Evolutionary conservation across 805 yeast genomes (phyloP), one percentile per base, ranked within the genome.

Genomic region (Myxozyma vanderwaltii): DNA sequence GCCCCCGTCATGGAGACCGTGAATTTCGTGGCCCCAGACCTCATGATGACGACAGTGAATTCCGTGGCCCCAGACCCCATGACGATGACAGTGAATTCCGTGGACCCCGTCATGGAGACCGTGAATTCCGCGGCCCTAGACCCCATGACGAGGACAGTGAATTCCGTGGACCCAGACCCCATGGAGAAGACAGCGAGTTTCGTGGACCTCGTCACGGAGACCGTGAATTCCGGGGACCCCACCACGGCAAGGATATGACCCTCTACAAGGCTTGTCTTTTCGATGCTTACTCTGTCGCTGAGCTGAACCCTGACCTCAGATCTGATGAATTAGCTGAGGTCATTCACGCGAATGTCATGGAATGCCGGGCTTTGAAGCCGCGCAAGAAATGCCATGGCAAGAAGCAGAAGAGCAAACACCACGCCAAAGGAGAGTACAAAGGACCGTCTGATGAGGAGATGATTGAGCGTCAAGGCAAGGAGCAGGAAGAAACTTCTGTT

Each of bases 11-110:
- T 23, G 26, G 23, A 23, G 43, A 19, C 26, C 33, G 27, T 17
- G 24, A 21, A 29, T 24, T 19, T 8, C 46, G 24, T 24, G 27
- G 46, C 15, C 36, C 12, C 50, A 27, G 33, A 23, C 36, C 21
- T 19, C 54, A 27, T 29, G 39, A 29, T 8, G 46, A 48, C 38
- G 43, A 19, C 26, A 33, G 27, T 17, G 24, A 21, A 29, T 24
- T 19, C 31, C 46, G 24, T 24, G 27, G 46, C 15, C 36, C 12
- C 50, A 27, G 33, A 23, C 36, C 21, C 44, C 35, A 39, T 31
- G 54, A 50, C 29, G 46, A 50, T 27, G 55, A 43, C 21, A 40
- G 29, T 33, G 43, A 38, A 10, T 35, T 35, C 51, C 43, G 27
- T 36, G 38, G 23, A 2, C 39, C 26, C 38, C 39, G 39, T 15